Percentiles rank a stretch among this genome's conserved stretches.
Conservation (phyloP, 225 moss, liverwort and hornwort species). For the Lunularia cruciata region DNA sequence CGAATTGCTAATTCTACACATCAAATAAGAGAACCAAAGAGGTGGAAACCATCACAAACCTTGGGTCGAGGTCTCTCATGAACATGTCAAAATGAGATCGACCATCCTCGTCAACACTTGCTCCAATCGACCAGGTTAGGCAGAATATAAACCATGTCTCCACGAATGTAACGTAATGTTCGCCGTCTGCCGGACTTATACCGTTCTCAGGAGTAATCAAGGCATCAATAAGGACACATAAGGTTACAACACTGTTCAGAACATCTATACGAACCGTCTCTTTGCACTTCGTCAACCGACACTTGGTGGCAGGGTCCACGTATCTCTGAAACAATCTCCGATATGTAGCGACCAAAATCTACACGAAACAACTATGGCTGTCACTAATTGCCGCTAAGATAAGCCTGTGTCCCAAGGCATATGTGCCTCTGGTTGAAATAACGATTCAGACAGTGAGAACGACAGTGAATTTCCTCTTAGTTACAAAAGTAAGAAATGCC, state of each 20-base stretch:
- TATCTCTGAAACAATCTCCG: constrained; percentile 58
- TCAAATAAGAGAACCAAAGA: not conserved
- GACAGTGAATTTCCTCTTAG: too few relatives aligned
- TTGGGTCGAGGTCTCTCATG: constrained; percentile 69
- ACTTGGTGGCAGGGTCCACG: constrained; percentile 56
- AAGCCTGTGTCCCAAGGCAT: too few relatives aligned
- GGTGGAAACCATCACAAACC: constrained; percentile 36
- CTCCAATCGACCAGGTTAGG: constrained; percentile 73
- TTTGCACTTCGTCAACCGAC: constrained; percentile 58
- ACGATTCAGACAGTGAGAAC: not conserved
- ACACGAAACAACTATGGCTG: not conserved
- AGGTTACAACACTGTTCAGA: constrained; percentile 68
- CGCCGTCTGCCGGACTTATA: constrained; percentile 66
- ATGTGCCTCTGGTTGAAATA: too few relatives aligned
- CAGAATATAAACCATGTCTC: constrained; percentile 85
- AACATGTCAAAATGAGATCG: constrained; percentile 63
- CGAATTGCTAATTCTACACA: too few relatives aligned
- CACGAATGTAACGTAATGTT: constrained; percentile 60
- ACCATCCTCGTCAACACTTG: constrained; percentile 74
- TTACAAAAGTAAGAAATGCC: not conserved
- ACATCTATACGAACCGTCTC: constrained; percentile 69
- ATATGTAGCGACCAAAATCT: constrained; percentile 56
- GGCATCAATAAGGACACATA: constrained; percentile 64
- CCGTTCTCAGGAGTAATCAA: constrained; percentile 65
- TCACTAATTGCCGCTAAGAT: too few relatives aligned